phyloP scores from a whole-genome alignment of 169 alveolate genomes.

The Prorocentrum cordatum region DNA sequence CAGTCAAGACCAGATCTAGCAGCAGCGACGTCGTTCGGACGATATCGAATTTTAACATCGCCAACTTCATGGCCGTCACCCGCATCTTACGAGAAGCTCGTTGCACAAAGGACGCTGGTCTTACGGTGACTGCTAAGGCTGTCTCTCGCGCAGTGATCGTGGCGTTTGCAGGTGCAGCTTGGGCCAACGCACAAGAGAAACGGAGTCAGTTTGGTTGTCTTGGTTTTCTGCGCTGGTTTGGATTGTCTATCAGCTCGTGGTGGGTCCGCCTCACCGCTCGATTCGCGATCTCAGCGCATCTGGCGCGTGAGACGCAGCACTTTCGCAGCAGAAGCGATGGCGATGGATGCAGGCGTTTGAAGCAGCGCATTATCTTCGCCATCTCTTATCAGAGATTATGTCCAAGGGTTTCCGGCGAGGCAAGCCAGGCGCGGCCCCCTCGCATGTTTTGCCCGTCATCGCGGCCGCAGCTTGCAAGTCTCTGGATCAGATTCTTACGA shows the following conservation, averaged over 20 bases:
- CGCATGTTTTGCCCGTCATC: neutral
- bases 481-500: neutral
- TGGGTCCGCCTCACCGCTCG: neutral
- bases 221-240: neutral
- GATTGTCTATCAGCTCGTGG: neutral
- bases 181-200: neutral
- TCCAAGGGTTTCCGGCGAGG: neutral
- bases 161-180: neutral
- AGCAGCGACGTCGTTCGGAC: neutral
- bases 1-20: slow-evolving; percentile 19
- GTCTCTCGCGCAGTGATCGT: neutral
- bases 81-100: neutral
- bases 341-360: neutral
- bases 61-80: neutral
- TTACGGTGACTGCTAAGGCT: neutral
- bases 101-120: neutral
- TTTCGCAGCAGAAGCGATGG: slow-evolving; percentile 16
- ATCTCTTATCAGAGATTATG: neutral
- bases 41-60: neutral
- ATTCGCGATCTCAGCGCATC: neutral
- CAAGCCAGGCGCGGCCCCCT: neutral
- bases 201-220: neutral
- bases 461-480: neutral
- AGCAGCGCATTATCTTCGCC: neutral
- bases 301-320: neutral